Base-by-base conservation (phyloP, 1,284 basidiomycete species). In the Papiliotrema laurentii region DNA sequence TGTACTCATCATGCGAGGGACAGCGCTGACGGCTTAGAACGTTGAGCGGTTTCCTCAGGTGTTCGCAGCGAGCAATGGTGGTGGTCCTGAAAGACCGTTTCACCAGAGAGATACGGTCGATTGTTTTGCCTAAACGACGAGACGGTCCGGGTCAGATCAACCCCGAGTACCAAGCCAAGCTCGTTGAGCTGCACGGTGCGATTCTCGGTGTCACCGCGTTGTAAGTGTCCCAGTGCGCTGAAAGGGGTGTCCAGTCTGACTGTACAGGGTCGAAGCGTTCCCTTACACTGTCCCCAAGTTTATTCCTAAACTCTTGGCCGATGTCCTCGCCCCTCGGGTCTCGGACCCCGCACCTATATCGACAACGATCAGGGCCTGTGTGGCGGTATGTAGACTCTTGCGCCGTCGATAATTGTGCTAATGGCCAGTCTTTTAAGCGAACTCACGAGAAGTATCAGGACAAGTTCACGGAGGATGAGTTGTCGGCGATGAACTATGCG, bases 281-380 rank as follows among this genome's bases (percentile, higher is more conserved):
- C 80, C 80, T 0, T 82, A 81, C 66, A 79, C 80, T 5, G 79
- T 83, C 2, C 81, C 80, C 5, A 75, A 73, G 40, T 83, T 81
- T 60, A 78, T 97, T 45, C 96, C 60, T 36, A 56, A 68, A 38
- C 57, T 66, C 42, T 63, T 75, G 42, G 70, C 68, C 44, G 70
- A 69, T 51, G 63, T 61, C 27, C 65, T 66, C 27, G 71, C 66
- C 38, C 64, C 64, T 61, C 88, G 96, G 70, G 85, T 87, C 2
- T 87, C 90, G 5, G 90, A 93, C 68, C 92, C 93, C 21, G 85
- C 86, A 39, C 93, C 93, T 19, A 89, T 97, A 63, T 88, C 87
- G 22, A 89, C 87, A 3, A 89, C 91, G 5, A 91, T 94, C 63
- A 81, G 89, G 45, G 84, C 85, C 61, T 88, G 85, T 72, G 90